Evolutionary conservation across 257 asterid genomes (phyloP), one percentile per base, ranked within the genome.

Genomic region (Solanum rostratum): DNA sequence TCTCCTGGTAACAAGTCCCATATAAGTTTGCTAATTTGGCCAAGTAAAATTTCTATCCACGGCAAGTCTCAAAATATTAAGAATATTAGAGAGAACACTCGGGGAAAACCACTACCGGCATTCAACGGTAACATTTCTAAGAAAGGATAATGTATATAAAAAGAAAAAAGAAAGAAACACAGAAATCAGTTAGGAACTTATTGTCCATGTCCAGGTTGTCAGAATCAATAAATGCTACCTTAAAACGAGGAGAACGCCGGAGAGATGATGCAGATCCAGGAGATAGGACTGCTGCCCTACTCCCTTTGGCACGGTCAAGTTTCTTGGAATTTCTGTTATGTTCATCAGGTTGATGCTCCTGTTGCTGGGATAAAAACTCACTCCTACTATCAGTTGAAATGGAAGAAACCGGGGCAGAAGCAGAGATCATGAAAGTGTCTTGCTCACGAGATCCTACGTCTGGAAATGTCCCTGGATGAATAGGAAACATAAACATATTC

Each of bases 231-330:
- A 46, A 45, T 15, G 59, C 85, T 89, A 92, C 98, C 97, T 92
- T 91, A 70, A 95, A 85, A 65, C 97, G 97, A 24, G 92, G 82
- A 27, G 99, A 92, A 43, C 95, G 91, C 20, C 99, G 94, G 87
- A 86, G 84, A 80, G 94, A 85, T 79, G 92, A 89, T 63, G 93
- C 92, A 80, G 95, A 94, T 84, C 91, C 85, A 53, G 97, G 97
- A 59, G 95, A 92, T 71, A 78, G 82, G 87, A 85, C 83, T 65
- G 82, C 33, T 59, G 84, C 83, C 84, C 84, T 85, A 43, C 84
- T 84, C 57, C 85, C 91, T 87, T 66, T 91, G 66, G 89, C 90
- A 81, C 57, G 66, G 59, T 43, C 84, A 85, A 87, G 85, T 87
- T 91, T 93, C 85, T 89, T 90, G 55, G 95, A 84, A 30, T 20